Percentiles rank a stretch among this genome's conserved stretches.
phyloP scores from a whole-genome alignment of 2,329 filamentous ascomycete species.

The Aspergillus pseudotamarii region DNA sequence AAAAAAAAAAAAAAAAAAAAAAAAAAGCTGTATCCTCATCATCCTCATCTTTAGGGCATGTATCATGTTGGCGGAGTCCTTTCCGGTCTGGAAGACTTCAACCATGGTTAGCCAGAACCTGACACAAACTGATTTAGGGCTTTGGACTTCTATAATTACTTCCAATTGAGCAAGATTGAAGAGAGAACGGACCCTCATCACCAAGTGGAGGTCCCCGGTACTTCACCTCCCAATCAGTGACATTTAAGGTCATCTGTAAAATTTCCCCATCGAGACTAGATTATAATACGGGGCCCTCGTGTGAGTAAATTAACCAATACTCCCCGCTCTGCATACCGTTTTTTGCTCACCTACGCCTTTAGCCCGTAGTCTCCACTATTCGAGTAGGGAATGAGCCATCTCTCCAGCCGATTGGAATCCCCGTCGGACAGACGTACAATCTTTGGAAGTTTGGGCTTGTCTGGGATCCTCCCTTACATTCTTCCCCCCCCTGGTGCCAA shows the following conservation, averaged over 20 bases:
- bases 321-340: background rate
- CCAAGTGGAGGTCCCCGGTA: background rate
- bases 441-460: background rate
- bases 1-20: background rate
- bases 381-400: background rate
- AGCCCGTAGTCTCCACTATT: background rate
- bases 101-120: constrained; percentile 1
- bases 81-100: background rate
- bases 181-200: background rate
- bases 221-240: background rate
- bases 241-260: background rate
- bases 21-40: no score
- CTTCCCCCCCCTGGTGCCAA: constrained; percentile 22
- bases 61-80: background rate
- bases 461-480: constrained; percentile 10
- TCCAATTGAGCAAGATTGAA: background rate
- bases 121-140: background rate
- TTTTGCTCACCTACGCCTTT: background rate
- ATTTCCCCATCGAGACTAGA: background rate
- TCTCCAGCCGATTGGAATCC: constrained; percentile 10
- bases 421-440: background rate
- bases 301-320: background rate
- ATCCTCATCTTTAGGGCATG: background rate
- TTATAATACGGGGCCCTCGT: background rate
- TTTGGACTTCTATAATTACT: constrained; percentile 1